phyloP scores from a whole-genome alignment of 23 red algal species.

The Pyropia yezoensis region DNA sequence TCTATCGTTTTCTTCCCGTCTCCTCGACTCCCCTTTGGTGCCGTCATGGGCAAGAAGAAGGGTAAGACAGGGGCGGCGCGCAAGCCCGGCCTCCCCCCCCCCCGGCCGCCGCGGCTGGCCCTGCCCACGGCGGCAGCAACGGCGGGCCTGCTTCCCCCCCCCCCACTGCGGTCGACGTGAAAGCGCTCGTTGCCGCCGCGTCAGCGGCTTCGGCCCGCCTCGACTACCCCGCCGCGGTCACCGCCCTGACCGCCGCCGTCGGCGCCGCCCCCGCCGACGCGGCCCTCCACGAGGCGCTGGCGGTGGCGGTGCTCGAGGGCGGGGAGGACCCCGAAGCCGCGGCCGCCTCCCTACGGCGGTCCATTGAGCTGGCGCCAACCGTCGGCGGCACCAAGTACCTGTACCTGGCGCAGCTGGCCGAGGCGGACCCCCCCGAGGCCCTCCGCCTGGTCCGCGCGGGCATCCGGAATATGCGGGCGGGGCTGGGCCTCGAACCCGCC shows the following conservation, averaged over 20 bases:
- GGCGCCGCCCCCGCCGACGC: neutral
- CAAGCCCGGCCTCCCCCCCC: no score
- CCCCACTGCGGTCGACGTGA: neutral
- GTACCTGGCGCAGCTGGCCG: constrained; percentile 37
- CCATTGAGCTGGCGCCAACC: constrained; percentile 22
- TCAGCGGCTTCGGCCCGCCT: neutral
- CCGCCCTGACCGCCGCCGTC: neutral
- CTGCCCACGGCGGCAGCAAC: no score
- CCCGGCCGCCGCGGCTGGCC: no score
- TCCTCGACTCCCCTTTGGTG: no score
- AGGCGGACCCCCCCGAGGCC: constrained; percentile 29
- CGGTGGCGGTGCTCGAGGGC: constrained; percentile 10
- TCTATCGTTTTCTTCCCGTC: no score
- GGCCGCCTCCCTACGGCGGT: constrained; percentile 8
- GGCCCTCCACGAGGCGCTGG: neutral
- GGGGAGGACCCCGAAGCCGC: constrained; percentile 21
- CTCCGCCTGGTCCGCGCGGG: constrained; percentile 19
- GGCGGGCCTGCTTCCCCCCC: no score
- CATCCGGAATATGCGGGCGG: constrained; percentile 28
- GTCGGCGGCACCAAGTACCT: constrained; percentile 32
- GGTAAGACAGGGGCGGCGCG: no score
- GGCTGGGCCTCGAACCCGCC: neutral
- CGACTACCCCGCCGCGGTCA: neutral
- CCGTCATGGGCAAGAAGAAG: no score
- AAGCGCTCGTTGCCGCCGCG: neutral